Evolutionary conservation across 1,284 basidiomycete species (phyloP), one percentile per base, ranked within the genome.

Genomic region (Rhodotorula sp.): DNA sequence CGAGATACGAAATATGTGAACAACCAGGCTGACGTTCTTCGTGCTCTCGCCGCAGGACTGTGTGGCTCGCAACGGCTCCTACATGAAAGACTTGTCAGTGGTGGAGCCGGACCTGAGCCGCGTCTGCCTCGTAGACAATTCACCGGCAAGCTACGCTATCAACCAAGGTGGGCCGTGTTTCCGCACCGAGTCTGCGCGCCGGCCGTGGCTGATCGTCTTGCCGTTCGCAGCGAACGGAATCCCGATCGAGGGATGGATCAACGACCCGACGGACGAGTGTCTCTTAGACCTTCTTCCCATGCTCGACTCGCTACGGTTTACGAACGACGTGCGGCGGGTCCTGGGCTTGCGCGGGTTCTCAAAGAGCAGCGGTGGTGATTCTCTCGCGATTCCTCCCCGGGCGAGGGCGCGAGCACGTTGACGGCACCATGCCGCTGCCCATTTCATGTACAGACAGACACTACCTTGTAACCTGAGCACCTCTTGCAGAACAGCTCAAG

Each of bases 221-320:
- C 12, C 22, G 3, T 30, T 30, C 1, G 17, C 66, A 93, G 95
- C 92, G 59, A 99, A 99, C 81, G 95, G 95, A 59, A 93, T 99
- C 77, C 96, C 95, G 46, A 93, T 99, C 80, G 95, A 99, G 84
- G 95, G 95, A 57, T 99, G 95, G 95, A 97, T 94, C 26, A 90
- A 94, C 73, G 96, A 99, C 81, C 95, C 94, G 30, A 89, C 89
- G 71, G 95, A 99, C 82, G 93, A 98, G 83, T 95, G 95, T 17
- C 84, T 99, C 60, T 87, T 99, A 62, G 95, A 99, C 82, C 86
- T 97, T 67, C 84, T 99, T 29, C 95, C 95, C 29, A 89, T 99
- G 60, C 86, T 99, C 67, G 95, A 99, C 82, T 94, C 91, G 63
- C 82, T 99, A 70, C 87, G 95, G 45, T 99, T 99, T 82, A 96